Evolutionary conservation across 495 filamentous ascomycete species (phyloP).

Genomic region (Parathielavia hyrcaniae): DNA sequence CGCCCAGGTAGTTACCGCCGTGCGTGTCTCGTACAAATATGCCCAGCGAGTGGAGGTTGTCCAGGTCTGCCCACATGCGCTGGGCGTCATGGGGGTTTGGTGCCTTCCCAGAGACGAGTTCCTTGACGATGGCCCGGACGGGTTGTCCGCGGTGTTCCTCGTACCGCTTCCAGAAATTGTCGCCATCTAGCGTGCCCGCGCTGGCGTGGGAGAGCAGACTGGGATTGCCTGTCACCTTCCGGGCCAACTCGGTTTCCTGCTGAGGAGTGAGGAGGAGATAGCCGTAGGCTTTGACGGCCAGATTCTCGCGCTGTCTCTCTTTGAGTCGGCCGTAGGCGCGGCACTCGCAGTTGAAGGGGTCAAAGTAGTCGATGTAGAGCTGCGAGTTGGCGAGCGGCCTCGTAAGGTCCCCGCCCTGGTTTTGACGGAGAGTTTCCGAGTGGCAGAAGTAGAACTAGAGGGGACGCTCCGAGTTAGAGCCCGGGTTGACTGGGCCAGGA

Average conservation of each 20-base stretch:
- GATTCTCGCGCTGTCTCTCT: slow-evolving; percentile 9
- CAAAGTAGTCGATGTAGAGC: slow-evolving; percentile 11
- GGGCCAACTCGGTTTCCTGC: slow-evolving; percentile 13
- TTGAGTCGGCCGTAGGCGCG: slow-evolving; percentile 19
- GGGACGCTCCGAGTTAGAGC: background rate
- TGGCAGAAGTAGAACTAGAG: slow-evolving; percentile 1
- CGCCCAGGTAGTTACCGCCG: slow-evolving; percentile 18
- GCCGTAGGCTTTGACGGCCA: slow-evolving; percentile 15
- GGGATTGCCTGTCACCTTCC: background rate
- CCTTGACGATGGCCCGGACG: slow-evolving; percentile 20
- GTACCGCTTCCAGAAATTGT: slow-evolving; percentile 9
- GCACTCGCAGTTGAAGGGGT: slow-evolving; percentile 21
- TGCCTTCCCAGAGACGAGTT: background rate
- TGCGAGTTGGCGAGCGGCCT: slow-evolving; percentile 5
- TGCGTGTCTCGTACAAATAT: slow-evolving; percentile 18
- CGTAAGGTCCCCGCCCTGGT: background rate
- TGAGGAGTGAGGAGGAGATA: slow-evolving; percentile 17
- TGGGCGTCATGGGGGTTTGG: background rate
- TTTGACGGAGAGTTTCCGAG: background rate
- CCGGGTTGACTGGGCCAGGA: background rate
- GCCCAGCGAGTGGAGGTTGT: slow-evolving; percentile 14
- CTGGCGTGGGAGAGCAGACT: background rate
- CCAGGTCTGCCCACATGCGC: slow-evolving; percentile 16
- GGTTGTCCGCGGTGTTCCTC: slow-evolving; percentile 5
- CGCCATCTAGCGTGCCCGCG: background rate